These are phyloP conservation scores for Erysimum cheiranthoides DNA, from an alignment of 345 rosid species.

Conservation along the genomic window DNA sequence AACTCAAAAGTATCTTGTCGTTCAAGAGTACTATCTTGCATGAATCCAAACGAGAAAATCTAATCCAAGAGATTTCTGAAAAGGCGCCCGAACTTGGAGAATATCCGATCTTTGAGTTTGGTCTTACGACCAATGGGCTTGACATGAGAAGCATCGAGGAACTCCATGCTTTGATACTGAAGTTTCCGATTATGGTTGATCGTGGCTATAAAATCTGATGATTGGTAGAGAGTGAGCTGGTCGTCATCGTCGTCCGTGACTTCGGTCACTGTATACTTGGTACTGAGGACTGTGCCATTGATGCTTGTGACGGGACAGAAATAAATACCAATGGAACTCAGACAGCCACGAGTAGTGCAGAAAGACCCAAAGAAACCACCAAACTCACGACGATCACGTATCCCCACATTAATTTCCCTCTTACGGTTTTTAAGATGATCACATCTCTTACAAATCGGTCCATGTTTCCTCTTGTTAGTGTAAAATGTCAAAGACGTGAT, in stretches of 20 bases:
- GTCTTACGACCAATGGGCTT: too few species aligned
- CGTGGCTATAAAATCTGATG: too few species aligned
- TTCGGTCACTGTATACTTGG: neutral
- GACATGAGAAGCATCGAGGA: too few species aligned
- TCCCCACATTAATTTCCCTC: neutral
- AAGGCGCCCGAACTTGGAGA: too few species aligned
- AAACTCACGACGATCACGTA: constrained; percentile 12
- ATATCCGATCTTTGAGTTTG: too few species aligned
- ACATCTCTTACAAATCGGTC: constrained; percentile 12
- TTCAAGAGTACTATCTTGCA: too few species aligned
- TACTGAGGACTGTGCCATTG: neutral
- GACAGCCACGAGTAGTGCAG: neutral
- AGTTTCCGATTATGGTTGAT: neutral
- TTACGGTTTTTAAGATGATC: neutral
- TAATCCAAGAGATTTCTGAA: too few species aligned
- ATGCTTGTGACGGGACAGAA: neutral
- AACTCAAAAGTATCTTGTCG: too few species aligned
- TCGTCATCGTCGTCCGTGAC: neutral
- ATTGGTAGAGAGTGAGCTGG: too few species aligned
- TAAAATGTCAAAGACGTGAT: constrained; percentile 14
- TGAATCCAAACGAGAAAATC: too few species aligned
- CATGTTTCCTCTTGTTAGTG: constrained; percentile 11
- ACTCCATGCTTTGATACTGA: neutral
- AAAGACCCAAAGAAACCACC: constrained; percentile 37
- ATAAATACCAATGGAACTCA: constrained; percentile 1